phyloP scores from a whole-genome alignment of 2,329 filamentous ascomycete species.

The Leptosphaerulina australis region DNA sequence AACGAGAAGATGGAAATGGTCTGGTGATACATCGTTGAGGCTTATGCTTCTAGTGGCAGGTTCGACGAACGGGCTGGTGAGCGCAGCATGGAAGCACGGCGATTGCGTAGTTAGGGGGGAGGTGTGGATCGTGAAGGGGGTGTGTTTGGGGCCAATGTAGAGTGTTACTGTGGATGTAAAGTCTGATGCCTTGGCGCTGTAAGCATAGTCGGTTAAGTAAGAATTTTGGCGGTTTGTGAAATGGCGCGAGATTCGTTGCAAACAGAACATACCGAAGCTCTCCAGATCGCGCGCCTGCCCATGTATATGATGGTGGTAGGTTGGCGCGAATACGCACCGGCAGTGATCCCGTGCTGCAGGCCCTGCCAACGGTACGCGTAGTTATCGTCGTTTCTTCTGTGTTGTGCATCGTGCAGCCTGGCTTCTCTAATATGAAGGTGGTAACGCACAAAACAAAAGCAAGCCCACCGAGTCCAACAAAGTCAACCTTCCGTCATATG shows the following conservation, averaged over 20 bases:
- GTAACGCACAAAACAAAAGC: no score
- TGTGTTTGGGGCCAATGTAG: constrained; percentile 49
- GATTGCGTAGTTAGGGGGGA: constrained; percentile 55
- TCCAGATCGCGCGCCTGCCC: constrained; percentile 25
- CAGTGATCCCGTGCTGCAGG: constrained; percentile 13
- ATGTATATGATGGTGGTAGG: constrained; percentile 43
- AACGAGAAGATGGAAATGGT: constrained; percentile 58
- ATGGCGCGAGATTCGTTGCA: constrained; percentile 22
- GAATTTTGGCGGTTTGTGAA: not conserved
- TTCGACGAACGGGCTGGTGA: constrained; percentile 56
- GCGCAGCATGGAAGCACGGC: constrained; percentile 59
- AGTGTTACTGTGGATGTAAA: constrained; percentile 48
- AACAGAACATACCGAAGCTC: constrained; percentile 26
- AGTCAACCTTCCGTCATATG: no score
- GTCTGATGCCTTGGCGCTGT: constrained; percentile 49
- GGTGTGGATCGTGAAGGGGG: constrained; percentile 55
- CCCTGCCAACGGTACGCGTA: constrained; percentile 20
- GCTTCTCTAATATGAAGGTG: not conserved
- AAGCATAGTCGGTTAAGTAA: not conserved
- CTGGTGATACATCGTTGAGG: constrained; percentile 53
- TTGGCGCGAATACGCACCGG: constrained; percentile 31
- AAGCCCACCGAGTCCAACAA: no score
- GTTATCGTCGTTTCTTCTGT: constrained; percentile 18
- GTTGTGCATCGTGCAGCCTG: constrained; percentile 8
- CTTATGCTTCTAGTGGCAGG: constrained; percentile 50